Percentiles rank a stretch among this genome's conserved stretches.
Conservation (phyloP, 306 rosid species). For the Acacia confusa region DNA sequence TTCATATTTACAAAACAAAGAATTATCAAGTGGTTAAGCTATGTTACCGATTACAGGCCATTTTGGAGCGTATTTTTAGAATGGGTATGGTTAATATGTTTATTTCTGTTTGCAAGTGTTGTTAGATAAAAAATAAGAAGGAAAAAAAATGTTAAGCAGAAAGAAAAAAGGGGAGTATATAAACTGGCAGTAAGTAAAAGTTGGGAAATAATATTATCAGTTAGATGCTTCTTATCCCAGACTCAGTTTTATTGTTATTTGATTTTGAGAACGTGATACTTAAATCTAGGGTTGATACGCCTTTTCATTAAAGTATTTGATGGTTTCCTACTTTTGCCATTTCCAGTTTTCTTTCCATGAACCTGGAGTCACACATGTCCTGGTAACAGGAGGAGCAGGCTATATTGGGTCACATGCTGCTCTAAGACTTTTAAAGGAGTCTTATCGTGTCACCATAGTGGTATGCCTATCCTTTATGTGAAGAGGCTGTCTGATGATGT, state of each 20-base stretch:
- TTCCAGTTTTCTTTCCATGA: conserved; percentile 74
- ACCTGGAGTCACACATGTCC: conserved; percentile 81
- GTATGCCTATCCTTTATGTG: conserved; percentile 45
- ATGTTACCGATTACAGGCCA: background rate
- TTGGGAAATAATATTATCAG: background rate
- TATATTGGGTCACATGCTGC: conserved; percentile 93
- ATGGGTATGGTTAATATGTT: background rate
- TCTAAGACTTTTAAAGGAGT: conserved; percentile 72
- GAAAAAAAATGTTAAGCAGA: background rate
- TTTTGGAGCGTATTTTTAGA: background rate
- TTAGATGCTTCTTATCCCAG: background rate
- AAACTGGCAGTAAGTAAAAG: background rate
- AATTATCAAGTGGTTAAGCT: background rate
- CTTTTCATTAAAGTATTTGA: conserved; percentile 15
- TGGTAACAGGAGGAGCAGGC: conserved; percentile 98
- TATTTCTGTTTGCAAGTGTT: background rate
- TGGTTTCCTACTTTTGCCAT: conserved; percentile 2
- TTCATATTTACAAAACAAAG: conserved; percentile 3
- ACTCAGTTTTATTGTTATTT: conserved; percentile 11
- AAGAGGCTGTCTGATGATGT: conserved; percentile 9
- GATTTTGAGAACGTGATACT: background rate
- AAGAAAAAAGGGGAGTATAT: background rate
- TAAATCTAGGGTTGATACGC: background rate
- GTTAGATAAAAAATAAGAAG: background rate
- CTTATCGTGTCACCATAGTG: conserved; percentile 92